Conservation (phyloP, 768 basidiomycete genomes). For the Brasilioporus rufonigricans region DNA sequence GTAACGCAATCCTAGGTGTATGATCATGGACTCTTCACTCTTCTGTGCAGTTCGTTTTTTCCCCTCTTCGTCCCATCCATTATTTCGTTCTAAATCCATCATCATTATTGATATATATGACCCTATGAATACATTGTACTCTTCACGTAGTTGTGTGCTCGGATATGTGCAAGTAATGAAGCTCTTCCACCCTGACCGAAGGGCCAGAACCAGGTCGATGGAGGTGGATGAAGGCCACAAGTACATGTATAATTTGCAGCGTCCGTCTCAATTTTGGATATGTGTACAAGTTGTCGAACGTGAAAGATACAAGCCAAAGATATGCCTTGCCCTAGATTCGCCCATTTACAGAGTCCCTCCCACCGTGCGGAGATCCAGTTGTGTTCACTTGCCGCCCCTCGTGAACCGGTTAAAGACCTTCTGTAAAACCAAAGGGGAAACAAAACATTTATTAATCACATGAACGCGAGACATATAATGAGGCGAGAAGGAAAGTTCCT, state of each 20-base stretch:
- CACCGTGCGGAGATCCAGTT: not conserved
- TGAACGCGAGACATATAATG: conserved; percentile 5
- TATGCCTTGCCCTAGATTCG: not conserved
- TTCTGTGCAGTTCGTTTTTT: not conserved
- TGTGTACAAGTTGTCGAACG: conserved; percentile 3
- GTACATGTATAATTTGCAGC: not conserved
- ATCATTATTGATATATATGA: conserved; percentile 28
- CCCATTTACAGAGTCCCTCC: not conserved
- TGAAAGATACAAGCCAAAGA: conserved; percentile 7
- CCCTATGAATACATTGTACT: conserved; percentile 11
- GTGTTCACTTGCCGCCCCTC: conserved; percentile 23
- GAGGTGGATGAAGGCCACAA: not conserved
- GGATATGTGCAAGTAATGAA: not conserved
- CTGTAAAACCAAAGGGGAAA: conserved; percentile 18
- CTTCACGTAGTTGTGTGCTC: not conserved
- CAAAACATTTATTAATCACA: conserved; percentile 26
- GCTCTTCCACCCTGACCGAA: not conserved
- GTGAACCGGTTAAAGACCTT: conserved; percentile 28
- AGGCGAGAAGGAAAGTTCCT: not conserved
- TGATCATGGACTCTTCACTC: conserved; percentile 15
- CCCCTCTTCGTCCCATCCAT: not conserved
- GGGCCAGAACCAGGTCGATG: not conserved
- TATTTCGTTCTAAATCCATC: not conserved
- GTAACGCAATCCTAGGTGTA: conserved; percentile 17
- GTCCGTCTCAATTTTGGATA: not conserved